Evolutionary conservation across 768 basidiomycete genomes (phyloP).

Genomic region (Atractiella rhizophila): DNA sequence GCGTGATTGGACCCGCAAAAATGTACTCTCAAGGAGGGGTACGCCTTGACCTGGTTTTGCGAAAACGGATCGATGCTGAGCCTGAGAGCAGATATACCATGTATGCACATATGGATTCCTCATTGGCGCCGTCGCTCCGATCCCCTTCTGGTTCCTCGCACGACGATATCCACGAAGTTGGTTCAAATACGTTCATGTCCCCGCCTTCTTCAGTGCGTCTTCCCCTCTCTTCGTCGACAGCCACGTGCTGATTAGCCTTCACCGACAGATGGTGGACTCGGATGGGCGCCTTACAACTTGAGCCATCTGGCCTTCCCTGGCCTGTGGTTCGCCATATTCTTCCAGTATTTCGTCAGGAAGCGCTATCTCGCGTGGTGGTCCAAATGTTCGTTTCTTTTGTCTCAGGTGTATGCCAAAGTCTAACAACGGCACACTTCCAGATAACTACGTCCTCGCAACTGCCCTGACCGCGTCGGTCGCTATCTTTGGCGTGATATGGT

Average conservation of each 20-base stretch:
- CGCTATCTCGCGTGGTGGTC: background rate
- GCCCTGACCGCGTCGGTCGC: too few relatives aligned
- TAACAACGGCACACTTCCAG: too few relatives aligned
- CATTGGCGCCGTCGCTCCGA: slow-evolving; percentile 29
- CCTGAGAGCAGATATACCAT: slow-evolving; percentile 23
- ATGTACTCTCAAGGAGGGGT: background rate
- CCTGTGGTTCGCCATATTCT: background rate
- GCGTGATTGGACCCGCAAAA: too few relatives aligned
- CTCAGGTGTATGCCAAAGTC: too few relatives aligned
- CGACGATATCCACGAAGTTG: slow-evolving; percentile 18
- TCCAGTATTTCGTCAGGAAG: background rate
- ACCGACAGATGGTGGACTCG: too few relatives aligned
- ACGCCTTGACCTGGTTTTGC: background rate
- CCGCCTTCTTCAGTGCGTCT: background rate
- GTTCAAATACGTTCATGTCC: background rate
- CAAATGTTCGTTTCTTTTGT: too few relatives aligned
- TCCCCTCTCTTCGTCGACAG: too few relatives aligned
- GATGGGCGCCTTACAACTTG: background rate
- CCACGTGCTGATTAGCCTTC: too few relatives aligned
- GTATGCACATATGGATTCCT: slow-evolving; percentile 30
- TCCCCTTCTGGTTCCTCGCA: slow-evolving; percentile 30
- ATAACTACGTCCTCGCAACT: too few relatives aligned
- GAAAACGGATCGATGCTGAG: slow-evolving; percentile 22
- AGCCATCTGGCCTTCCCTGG: background rate
- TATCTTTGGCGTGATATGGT: too few relatives aligned